Conservation (phyloP, 2,329 filamentous ascomycete genomes). For the Basipetospora chlamydospora region DNA sequence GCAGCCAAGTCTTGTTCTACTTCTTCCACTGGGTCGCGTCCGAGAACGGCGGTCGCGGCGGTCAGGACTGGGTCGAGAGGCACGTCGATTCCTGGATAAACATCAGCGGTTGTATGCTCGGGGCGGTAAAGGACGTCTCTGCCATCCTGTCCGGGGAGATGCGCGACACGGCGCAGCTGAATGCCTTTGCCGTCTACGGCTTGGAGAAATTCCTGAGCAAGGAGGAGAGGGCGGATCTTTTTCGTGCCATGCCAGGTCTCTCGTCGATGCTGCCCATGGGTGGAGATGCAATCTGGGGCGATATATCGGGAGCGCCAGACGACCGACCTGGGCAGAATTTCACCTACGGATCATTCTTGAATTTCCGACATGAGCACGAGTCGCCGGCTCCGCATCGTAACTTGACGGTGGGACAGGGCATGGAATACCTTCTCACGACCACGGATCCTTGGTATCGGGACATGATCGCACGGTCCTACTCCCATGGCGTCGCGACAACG, state of each 20-base stretch:
- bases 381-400: slow-evolving; percentile 54
- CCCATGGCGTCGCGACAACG: slow-evolving; percentile 74
- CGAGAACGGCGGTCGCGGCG: slow-evolving; percentile 63
- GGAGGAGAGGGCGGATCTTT: slow-evolving; percentile 82
- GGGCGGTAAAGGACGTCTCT: slow-evolving; percentile 78
- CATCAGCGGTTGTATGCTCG: slow-evolving; percentile 94
- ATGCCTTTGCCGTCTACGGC: slow-evolving; percentile 90
- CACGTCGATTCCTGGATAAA: slow-evolving; percentile 96
- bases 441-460: slow-evolving; percentile 76
- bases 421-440: slow-evolving; percentile 64
- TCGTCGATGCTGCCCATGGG: slow-evolving; percentile 94
- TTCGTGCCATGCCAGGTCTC: slow-evolving; percentile 92
- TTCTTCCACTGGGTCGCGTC: slow-evolving; percentile 70
- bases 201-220: slow-evolving; percentile 89
- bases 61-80: slow-evolving; percentile 75
- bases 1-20: slow-evolving; percentile 83
- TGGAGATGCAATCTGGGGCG: slow-evolving; percentile 90
- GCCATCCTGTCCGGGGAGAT: slow-evolving; percentile 92
- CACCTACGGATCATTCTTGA: slow-evolving; percentile 69
- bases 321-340: slow-evolving; percentile 59
- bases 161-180: slow-evolving; percentile 94
- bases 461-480: slow-evolving; percentile 63
- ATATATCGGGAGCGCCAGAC: slow-evolving; percentile 74
- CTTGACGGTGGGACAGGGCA: slow-evolving; percentile 62
- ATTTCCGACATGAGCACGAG: slow-evolving; percentile 58